These are phyloP conservation scores for Penicillium macrosclerotiorum DNA, from an alignment of 495 filamentous ascomycete genomes.

Conservation along the genomic window DNA sequence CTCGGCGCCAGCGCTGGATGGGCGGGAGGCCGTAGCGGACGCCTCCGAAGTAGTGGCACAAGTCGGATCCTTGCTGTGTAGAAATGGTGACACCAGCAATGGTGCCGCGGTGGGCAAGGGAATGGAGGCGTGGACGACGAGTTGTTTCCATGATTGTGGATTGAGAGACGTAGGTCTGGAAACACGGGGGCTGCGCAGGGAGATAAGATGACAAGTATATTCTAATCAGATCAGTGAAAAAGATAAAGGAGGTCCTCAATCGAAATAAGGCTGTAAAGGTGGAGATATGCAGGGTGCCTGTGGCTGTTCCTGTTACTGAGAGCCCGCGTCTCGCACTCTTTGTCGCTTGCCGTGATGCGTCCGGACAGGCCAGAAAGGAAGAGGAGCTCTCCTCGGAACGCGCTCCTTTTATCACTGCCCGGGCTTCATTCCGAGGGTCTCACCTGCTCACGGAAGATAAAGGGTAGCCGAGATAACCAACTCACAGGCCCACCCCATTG, in stretches of 20 bases:
- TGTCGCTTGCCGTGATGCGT: too few relatives aligned
- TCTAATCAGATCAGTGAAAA: too few relatives aligned
- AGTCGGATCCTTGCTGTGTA: conserved; percentile 12
- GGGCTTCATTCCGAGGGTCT: conserved; percentile 11
- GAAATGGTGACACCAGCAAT: conserved; percentile 37
- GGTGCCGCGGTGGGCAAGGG: conserved; percentile 33
- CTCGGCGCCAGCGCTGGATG: conserved; percentile 35
- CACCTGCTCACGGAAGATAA: conserved; percentile 3
- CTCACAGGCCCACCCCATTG: conserved; percentile 12
- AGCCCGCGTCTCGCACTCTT: too few relatives aligned
- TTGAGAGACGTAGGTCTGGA: neutral
- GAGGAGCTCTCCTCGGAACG: neutral
- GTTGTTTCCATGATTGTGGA: conserved; percentile 27
- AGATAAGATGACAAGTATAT: too few relatives aligned
- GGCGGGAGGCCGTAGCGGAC: conserved; percentile 43
- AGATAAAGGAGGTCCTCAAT: too few relatives aligned
- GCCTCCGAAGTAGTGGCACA: conserved; percentile 45
- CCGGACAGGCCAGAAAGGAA: neutral
- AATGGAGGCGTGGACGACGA: conserved; percentile 24
- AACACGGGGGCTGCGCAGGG: neutral
- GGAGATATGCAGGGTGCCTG: neutral
- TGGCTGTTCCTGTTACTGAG: too few relatives aligned
- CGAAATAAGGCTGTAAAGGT: too few relatives aligned
- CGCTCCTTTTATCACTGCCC: conserved; percentile 8
- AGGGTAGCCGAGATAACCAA: conserved; percentile 21